Evolutionary conservation across 1,139 yeast species (phyloP), one percentile per base, ranked within the genome.

Genomic region (Debaryomyces udenii): DNA sequence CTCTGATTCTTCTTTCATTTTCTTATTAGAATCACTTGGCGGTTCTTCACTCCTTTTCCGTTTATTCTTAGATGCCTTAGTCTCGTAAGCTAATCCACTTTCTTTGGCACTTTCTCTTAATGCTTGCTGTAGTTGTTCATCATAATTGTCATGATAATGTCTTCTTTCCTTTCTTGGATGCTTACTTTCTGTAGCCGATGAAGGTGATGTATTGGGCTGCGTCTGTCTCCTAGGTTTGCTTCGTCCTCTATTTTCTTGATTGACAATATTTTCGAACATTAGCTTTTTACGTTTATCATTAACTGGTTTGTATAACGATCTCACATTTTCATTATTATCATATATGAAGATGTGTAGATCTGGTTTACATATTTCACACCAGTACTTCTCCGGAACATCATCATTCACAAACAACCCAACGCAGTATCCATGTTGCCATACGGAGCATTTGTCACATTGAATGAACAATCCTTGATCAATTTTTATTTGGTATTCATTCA

Each of bases 341-440:
- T 62, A 60, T 15, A 72, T 57, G 38, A 80, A 64, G 18, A 78
- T 66, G 59, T 91, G 98, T 31, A 85, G 67, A 34, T 86, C 91
- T 0, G 96, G 96, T 50, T 83, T 80, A 66, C 98, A 93, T 53
- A 70, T 64, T 59, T 93, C 99, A 70, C 98, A 91, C 86, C 89
- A 88, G 63, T 91, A 91, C 60, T 86, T 86, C 45, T 90, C 96
- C 2, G 96, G 96, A 0, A 89, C 89, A 45, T 80, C 85, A 26
- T 80, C 83, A 49, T 82, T 86, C 38, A 78, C 78, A 46, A 71
- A 74, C 44, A 88, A 76, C 1, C 96, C 96, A 31, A 93, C 97
- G 68, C 99, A 93, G 64, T 75, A 90, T 3, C 97, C 98, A 61
- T 93, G 99, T 64, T 93, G 98, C 99, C 98, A 93, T 9, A 85